Evolutionary conservation across 139 green algal species (phyloP).

Genomic region (Trebouxia sp.): DNA sequence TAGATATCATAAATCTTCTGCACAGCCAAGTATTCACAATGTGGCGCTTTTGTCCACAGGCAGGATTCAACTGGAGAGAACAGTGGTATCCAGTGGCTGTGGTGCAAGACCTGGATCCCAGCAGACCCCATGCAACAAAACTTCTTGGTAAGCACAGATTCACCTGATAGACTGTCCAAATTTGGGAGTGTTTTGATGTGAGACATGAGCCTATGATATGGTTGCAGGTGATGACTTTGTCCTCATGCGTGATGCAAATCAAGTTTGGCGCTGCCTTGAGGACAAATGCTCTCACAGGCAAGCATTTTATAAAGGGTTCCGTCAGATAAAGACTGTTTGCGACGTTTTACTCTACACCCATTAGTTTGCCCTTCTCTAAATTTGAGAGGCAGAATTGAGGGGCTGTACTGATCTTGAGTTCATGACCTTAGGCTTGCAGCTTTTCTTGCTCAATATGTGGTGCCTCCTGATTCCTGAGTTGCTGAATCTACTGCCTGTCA

Average conservation of each 20-base stretch:
- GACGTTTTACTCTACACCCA: no score
- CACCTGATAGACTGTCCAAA: no score
- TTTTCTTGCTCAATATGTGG: neutral
- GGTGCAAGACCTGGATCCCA: constrained; percentile 3
- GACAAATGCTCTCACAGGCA: constrained; percentile 62
- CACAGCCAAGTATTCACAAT: neutral
- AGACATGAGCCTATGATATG: no score
- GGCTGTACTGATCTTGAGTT: no score
- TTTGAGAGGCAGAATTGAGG: no score
- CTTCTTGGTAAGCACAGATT: neutral
- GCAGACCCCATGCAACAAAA: constrained; percentile 16
- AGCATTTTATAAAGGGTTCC: neutral
- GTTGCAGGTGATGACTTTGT: constrained; percentile 37
- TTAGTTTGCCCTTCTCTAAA: no score
- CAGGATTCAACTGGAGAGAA: neutral
- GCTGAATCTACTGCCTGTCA: neutral
- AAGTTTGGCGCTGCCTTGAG: constrained; percentile 43
- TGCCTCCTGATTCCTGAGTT: no score
- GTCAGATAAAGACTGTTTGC: neutral
- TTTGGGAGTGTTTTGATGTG: no score
- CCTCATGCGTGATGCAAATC: constrained; percentile 36
- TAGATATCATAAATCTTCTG: no score
- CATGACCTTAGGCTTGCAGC: neutral
- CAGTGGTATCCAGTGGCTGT: constrained; percentile 17
- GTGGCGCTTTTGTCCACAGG: neutral